These are phyloP conservation scores for Musa balbisiana DNA, from an alignment of 202 grass and related monocot species.

Conservation along the genomic window DNA sequence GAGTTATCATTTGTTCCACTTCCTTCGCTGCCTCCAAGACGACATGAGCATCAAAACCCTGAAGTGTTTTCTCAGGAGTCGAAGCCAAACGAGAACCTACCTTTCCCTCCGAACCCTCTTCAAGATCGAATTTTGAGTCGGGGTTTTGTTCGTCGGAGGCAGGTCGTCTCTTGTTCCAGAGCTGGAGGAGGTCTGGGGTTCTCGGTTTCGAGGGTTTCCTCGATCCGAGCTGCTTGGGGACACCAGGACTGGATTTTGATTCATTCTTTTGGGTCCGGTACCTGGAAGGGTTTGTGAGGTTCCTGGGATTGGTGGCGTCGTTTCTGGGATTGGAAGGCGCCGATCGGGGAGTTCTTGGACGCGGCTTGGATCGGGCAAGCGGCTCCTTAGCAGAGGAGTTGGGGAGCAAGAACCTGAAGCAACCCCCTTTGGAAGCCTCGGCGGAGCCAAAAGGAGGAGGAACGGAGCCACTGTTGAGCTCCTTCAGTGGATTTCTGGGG, in stretches of 20 bases:
- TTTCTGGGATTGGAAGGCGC: neutral
- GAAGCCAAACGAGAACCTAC: neutral
- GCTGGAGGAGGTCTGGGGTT: neutral
- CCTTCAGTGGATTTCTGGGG: constrained; percentile 3
- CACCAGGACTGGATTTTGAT: neutral
- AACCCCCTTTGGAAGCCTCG: neutral
- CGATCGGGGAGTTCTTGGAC: neutral
- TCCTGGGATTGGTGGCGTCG: neutral
- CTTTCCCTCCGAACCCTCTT: neutral
- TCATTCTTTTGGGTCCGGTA: neutral
- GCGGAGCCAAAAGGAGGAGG: neutral
- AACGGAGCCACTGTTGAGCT: neutral
- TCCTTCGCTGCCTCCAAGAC: neutral
- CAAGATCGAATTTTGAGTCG: constrained; percentile 1
- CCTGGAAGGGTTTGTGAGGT: neutral
- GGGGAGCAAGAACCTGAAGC: constrained; percentile 1
- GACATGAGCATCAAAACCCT: neutral
- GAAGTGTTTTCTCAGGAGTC: constrained; percentile 1
- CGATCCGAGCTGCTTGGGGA: neutral
- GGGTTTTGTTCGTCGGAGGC: neutral
- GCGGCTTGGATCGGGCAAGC: neutral
- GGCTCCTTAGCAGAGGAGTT: constrained; percentile 1
- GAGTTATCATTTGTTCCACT: neutral
- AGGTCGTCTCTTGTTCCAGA: constrained; percentile 1
- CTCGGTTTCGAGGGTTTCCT: neutral